Conservation (phyloP, 768 basidiomycete genomes). For the Kwoniella dendrophila region DNA sequence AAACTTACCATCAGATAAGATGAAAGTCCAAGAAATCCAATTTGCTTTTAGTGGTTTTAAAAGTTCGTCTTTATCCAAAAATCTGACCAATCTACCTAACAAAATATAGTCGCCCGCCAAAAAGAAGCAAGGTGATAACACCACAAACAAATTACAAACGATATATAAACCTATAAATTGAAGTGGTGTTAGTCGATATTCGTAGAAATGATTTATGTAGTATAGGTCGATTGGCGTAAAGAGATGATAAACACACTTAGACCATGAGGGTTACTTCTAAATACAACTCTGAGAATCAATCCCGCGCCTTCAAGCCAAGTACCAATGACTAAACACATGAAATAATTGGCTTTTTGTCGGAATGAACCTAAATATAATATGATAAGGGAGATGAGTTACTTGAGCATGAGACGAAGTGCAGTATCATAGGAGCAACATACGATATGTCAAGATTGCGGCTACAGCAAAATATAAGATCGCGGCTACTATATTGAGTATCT, state of each 20-base stretch:
- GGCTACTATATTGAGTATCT: conserved; percentile 43
- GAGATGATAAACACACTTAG: conserved; percentile 11
- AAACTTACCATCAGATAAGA: conserved; percentile 52
- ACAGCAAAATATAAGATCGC: conserved; percentile 49
- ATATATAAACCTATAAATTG: conserved; percentile 53
- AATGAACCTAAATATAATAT: conserved; percentile 19
- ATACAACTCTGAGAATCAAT: conserved; percentile 42
- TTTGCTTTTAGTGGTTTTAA: conserved; percentile 48
- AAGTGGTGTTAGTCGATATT: neutral
- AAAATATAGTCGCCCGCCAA: conserved; percentile 55
- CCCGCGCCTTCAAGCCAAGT: conserved; percentile 51
- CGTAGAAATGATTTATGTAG: too few relatives aligned
- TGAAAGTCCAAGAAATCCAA: conserved; percentile 48
- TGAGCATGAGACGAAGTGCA: neutral
- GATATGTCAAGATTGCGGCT: conserved; percentile 43
- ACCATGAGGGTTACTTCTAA: conserved; percentile 49
- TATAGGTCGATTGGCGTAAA: neutral
- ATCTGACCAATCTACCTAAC: conserved; percentile 46
- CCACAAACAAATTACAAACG: conserved; percentile 52
- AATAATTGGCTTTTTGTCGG: conserved; percentile 42
- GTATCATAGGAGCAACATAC: conserved; percentile 27
- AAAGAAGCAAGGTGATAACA: conserved; percentile 55
- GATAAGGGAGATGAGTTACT: neutral
- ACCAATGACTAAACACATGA: conserved; percentile 53
- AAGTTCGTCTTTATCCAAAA: conserved; percentile 41